These are phyloP conservation scores for Coffea eugenioides DNA, from an alignment of 257 asterid genomes.

Conservation along the genomic window DNA sequence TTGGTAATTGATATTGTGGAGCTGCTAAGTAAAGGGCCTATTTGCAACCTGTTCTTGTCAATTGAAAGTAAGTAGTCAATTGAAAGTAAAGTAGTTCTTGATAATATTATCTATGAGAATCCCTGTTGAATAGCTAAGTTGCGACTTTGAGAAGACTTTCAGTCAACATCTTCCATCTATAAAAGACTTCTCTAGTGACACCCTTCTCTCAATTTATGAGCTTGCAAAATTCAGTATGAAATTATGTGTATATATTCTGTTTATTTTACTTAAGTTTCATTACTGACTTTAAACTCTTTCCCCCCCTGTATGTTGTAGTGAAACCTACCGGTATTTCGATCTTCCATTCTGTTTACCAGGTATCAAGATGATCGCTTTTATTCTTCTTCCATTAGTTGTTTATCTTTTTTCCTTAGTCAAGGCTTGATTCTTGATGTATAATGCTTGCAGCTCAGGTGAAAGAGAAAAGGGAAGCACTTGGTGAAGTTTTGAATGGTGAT, in stretches of 20 bases:
- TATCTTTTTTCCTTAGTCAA: neutral
- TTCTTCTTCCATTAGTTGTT: neutral
- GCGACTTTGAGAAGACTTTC: neutral
- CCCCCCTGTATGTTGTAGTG: conserved; percentile 31
- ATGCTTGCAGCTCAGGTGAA: conserved; percentile 29
- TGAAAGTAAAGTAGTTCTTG: neutral
- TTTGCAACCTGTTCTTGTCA: neutral
- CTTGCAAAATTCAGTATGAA: neutral
- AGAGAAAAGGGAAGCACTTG: conserved; percentile 44
- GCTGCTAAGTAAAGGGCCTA: neutral
- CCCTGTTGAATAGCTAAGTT: neutral
- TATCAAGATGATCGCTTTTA: neutral
- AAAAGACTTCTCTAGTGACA: neutral
- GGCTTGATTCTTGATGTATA: neutral
- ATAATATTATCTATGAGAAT: neutral
- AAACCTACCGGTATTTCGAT: conserved; percentile 51
- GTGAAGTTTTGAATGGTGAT: conserved; percentile 47
- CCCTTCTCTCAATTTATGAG: neutral
- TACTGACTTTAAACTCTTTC: neutral
- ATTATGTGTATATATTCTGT: neutral
- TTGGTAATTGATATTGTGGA: neutral
- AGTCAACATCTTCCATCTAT: neutral
- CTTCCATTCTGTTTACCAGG: conserved; percentile 60
- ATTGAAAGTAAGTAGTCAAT: neutral
- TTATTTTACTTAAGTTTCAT: neutral